Conservation (phyloP, 1,284 basidiomycete genomes). For the Anthracocystis panici-leucophaei region DNA sequence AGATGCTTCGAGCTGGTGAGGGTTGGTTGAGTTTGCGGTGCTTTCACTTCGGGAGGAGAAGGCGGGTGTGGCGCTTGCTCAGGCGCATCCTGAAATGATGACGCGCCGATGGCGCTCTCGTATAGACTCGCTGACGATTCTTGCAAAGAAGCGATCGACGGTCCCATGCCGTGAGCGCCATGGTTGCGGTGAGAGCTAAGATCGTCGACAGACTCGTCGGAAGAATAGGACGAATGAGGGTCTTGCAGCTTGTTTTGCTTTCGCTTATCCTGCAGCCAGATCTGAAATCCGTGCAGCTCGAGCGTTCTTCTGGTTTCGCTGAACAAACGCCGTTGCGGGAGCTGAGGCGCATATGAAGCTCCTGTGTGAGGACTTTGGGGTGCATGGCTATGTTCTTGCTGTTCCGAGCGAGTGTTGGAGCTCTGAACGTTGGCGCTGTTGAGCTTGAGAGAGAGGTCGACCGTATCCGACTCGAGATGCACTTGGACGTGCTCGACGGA, state of each 20-base stretch:
- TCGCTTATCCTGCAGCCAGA: conserved; percentile 28
- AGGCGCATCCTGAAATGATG: conserved; percentile 2
- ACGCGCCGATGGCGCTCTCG: conserved; percentile 36
- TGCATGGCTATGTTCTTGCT: background rate
- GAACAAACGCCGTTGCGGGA: conserved; percentile 7
- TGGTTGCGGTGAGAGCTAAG: background rate
- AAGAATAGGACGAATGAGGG: conserved; percentile 26
- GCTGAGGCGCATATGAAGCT: background rate
- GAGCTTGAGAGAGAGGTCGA: conserved; percentile 36
- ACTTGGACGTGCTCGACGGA: conserved; percentile 30
- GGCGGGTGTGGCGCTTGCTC: background rate
- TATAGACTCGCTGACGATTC: conserved; percentile 48
- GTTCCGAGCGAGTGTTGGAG: conserved; percentile 35
- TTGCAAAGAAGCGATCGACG: conserved; percentile 24
- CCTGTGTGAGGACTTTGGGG: background rate
- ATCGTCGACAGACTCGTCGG: conserved; percentile 19
- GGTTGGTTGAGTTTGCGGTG: background rate
- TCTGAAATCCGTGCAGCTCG: conserved; percentile 21
- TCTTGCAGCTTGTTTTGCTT: background rate
- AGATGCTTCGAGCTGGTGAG: background rate
- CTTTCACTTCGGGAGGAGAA: background rate
- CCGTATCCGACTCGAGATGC: conserved; percentile 17
- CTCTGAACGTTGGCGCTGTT: conserved; percentile 22
- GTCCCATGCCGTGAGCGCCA: conserved; percentile 1
- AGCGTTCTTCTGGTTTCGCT: conserved; percentile 35